Evolutionary conservation across 2,329 filamentous ascomycete species (phyloP).

Genomic region (Beauveria asiatica): DNA sequence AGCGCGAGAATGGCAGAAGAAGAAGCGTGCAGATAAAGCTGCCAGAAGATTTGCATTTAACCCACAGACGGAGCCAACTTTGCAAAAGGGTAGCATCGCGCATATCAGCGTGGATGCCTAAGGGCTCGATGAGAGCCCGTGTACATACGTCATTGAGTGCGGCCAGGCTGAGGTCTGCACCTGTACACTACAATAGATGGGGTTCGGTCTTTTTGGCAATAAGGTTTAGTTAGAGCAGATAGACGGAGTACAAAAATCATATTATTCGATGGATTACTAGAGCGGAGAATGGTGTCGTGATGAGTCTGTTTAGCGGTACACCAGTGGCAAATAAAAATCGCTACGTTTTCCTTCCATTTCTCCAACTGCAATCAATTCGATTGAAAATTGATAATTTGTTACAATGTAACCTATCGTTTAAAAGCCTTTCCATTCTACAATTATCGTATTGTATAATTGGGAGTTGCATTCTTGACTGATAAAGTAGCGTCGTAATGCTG

Average conservation of each 20-base stretch:
- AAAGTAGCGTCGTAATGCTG: too few species aligned
- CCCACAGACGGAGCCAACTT: not conserved
- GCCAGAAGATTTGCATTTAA: not conserved
- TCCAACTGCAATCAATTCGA: too few species aligned
- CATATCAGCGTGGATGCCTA: not conserved
- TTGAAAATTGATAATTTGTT: too few species aligned
- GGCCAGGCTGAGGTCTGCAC: not conserved
- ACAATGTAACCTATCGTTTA: too few species aligned
- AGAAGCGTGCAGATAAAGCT: not conserved
- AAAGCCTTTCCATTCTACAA: too few species aligned
- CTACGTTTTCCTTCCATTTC: too few species aligned
- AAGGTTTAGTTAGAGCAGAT: not conserved
- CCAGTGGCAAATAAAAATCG: too few species aligned
- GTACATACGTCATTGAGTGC: not conserved
- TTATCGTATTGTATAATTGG: too few species aligned
- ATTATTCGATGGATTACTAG: not conserved
- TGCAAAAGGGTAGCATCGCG: not conserved
- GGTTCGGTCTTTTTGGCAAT: not conserved
- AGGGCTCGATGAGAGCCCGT: not conserved
- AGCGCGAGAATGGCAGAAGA: slow-evolving; percentile 1
- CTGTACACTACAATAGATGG: not conserved
- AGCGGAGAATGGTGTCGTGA: not conserved
- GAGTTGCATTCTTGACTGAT: too few species aligned
- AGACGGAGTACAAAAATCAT: not conserved
- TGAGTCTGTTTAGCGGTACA: not conserved